Percentiles rank a stretch among this genome's conserved stretches.
These are phyloP conservation scores for Capronia americana DNA, from an alignment of 2,329 filamentous ascomycete genomes.

Conservation along the genomic window DNA sequence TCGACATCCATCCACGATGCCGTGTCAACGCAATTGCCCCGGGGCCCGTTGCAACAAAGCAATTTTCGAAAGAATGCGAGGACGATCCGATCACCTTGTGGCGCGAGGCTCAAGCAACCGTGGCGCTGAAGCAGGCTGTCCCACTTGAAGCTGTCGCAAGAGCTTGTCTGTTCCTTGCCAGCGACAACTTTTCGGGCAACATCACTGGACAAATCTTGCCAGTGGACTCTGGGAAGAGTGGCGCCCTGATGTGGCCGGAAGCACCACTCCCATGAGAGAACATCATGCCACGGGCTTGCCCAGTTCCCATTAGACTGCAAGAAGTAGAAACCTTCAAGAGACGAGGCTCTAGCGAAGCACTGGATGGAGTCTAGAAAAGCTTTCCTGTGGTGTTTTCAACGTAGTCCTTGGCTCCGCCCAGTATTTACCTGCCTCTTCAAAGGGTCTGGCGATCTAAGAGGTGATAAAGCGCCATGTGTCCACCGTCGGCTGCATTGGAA, in stretches of 20 bases:
- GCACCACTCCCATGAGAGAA: not conserved
- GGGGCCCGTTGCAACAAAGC: constrained; percentile 53
- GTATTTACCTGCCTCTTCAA: not conserved
- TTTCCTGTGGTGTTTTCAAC: not conserved
- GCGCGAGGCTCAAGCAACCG: constrained; percentile 54
- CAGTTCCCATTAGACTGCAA: not conserved
- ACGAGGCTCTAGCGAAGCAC: not conserved
- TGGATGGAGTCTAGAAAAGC: not conserved
- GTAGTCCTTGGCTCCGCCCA: not conserved
- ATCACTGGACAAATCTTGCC: constrained; percentile 54
- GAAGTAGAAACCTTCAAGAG: not conserved
- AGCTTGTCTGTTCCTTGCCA: constrained; percentile 55
- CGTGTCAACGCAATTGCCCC: constrained; percentile 57
- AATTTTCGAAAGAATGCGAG: constrained; percentile 52
- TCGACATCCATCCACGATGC: constrained; percentile 46
- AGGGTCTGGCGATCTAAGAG: not conserved
- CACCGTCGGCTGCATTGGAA: not conserved
- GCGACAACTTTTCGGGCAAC: constrained; percentile 53
- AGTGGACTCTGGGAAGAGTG: constrained; percentile 56
- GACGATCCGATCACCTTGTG: constrained; percentile 50
- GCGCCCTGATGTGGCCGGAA: constrained; percentile 48
- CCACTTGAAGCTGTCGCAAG: constrained; percentile 52
- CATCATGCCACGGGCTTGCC: not conserved
- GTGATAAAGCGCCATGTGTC: constrained; percentile 9
- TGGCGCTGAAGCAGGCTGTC: constrained; percentile 49